A percentile compares a stretch with the other conserved stretches of the same genome.
Conservation (phyloP, 805 yeast species). For the Candida vaughaniae region DNA sequence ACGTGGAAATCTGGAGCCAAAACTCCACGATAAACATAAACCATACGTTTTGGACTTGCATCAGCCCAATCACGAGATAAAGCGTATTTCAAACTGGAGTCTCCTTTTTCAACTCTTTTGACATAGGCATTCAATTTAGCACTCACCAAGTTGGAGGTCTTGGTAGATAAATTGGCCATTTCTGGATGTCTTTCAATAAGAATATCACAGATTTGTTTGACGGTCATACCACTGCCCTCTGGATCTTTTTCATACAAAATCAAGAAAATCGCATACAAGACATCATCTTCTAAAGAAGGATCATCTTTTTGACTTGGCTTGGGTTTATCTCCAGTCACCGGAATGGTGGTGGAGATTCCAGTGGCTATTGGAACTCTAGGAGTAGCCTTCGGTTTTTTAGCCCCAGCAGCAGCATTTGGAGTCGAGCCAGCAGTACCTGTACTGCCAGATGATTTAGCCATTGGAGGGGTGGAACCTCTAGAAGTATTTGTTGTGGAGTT, state of each 20-base stretch:
- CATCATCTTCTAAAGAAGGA: slow-evolving; percentile 69
- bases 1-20: slow-evolving; percentile 72
- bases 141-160: slow-evolving; percentile 75
- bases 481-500: slow-evolving; percentile 24
- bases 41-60: slow-evolving; percentile 87
- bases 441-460: slow-evolving; percentile 3
- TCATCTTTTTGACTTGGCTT: slow-evolving; percentile 63
- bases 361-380: slow-evolving; percentile 58
- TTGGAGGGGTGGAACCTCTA: slow-evolving; percentile 33
- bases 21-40: slow-evolving; percentile 78
- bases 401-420: not conserved
- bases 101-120: slow-evolving; percentile 82
- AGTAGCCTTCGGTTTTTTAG: slow-evolving; percentile 35
- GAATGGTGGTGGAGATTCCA: slow-evolving; percentile 75
- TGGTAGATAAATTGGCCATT: slow-evolving; percentile 77
- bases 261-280: slow-evolving; percentile 69
- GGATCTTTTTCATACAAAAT: slow-evolving; percentile 69
- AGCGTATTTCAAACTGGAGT: slow-evolving; percentile 67
- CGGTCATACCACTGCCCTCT: slow-evolving; percentile 81
- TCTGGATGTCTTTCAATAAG: slow-evolving; percentile 75
- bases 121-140: slow-evolving; percentile 86
- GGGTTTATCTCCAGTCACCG: slow-evolving; percentile 72
- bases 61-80: slow-evolving; percentile 88
- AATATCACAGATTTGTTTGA: slow-evolving; percentile 79
- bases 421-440: slow-evolving; percentile 5